These are phyloP conservation scores for Chlorella sp. DNA, from an alignment of 139 green algal species.

Conservation along the genomic window DNA sequence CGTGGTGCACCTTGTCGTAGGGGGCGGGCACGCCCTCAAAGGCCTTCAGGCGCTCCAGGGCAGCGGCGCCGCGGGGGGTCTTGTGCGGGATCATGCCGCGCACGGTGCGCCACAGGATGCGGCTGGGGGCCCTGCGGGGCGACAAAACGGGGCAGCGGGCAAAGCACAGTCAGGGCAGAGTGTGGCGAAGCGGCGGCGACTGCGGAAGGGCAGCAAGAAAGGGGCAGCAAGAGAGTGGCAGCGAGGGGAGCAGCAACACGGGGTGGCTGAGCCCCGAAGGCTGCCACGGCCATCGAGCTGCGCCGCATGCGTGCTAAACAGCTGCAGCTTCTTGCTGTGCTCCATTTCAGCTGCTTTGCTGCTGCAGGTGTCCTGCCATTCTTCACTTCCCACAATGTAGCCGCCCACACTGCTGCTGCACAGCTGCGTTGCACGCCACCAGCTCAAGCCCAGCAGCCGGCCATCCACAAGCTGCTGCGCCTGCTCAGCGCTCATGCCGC, in stretches of 20 bases:
- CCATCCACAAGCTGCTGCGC: too few relatives aligned
- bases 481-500: too few relatives aligned
- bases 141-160: too few relatives aligned
- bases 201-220: background rate
- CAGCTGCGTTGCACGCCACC: too few relatives aligned
- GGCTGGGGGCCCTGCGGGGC: constrained; percentile 72
- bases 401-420: too few relatives aligned
- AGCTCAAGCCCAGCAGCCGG: too few relatives aligned
- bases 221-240: background rate
- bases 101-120: constrained; percentile 94
- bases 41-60: constrained; percentile 95
- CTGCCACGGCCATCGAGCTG: background rate
- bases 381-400: too few relatives aligned
- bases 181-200: background rate
- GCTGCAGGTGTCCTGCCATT: too few relatives aligned
- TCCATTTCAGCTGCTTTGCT: too few relatives aligned
- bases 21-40: constrained; percentile 94
- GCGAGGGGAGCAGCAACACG: background rate
- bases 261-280: background rate
- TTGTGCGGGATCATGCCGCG: constrained; percentile 99
- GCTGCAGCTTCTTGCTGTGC: too few relatives aligned
- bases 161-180: too few relatives aligned
- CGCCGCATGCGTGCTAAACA: too few relatives aligned
- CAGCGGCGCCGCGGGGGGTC: constrained; percentile 88
- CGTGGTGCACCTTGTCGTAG: constrained; percentile 40